These are phyloP conservation scores for Suhomyces terraborum DNA, from an alignment of 1,139 yeast species.

Conservation along the genomic window DNA sequence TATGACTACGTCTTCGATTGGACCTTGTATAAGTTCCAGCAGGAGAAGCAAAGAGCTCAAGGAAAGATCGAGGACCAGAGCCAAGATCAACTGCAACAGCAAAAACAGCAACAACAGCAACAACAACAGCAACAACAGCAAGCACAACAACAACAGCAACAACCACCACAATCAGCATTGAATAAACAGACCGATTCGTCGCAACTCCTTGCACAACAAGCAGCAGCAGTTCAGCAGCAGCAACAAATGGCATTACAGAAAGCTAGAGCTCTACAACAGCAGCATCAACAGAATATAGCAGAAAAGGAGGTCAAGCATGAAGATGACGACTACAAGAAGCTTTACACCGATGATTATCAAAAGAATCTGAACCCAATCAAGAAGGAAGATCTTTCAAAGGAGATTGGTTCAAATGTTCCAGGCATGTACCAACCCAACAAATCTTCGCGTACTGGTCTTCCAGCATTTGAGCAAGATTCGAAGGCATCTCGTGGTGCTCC, in stretches of 20 bases:
- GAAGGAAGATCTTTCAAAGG: constrained; percentile 4
- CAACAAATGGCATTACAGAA: constrained; percentile 14
- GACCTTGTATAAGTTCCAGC: constrained; percentile 84
- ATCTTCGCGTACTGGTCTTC: constrained; percentile 6
- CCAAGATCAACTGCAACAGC: constrained; percentile 23
- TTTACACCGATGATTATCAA: constrained; percentile 10
- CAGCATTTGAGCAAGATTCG: constrained; percentile 12
- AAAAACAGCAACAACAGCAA: constrained; percentile 21
- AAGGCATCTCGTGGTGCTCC: constrained; percentile 13
- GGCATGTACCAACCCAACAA: constrained; percentile 4
- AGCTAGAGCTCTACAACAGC: constrained; percentile 16
- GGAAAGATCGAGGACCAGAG: constrained; percentile 30
- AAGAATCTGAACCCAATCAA: constrained; percentile 6
- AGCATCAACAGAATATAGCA: constrained; percentile 11
- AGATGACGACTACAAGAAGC: constrained; percentile 4
- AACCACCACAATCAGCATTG: constrained; percentile 5
- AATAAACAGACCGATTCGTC: constrained; percentile 9
- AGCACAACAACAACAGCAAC: constrained; percentile 13
- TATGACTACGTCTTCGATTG: constrained; percentile 97
- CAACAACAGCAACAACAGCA: constrained; percentile 11
- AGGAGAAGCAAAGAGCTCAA: constrained; percentile 62
- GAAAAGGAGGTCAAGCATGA: constrained; percentile 5
- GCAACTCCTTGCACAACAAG: constrained; percentile 9
- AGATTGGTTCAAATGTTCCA: constrained; percentile 2
- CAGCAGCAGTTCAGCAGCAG: constrained; percentile 11